phyloP scores from a whole-genome alignment of 495 filamentous ascomycete species.

The Beverwykella pulmonaria region DNA sequence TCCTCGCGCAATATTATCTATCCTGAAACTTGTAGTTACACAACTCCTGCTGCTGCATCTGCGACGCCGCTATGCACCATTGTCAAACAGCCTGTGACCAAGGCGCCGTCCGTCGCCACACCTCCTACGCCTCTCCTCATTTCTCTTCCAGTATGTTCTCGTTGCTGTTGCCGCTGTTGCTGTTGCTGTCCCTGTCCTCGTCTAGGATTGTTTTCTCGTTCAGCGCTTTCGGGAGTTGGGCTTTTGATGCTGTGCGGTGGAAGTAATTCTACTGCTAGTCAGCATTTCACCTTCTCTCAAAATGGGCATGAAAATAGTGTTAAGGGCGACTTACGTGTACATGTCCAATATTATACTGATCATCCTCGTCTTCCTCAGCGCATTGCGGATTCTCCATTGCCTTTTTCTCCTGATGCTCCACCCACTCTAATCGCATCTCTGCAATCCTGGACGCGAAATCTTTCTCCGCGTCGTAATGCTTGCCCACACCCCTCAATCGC shows the following conservation, averaged over 20 bases:
- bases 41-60: background rate
- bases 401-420: conserved; percentile 54
- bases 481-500: conserved; percentile 67
- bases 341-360: conserved; percentile 47
- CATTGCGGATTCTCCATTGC: conserved; percentile 53
- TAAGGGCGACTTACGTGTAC: background rate
- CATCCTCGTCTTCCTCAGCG: conserved; percentile 41
- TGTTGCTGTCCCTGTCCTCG: background rate
- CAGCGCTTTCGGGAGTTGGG: background rate
- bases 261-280: background rate
- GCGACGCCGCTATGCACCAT: conserved; percentile 10
- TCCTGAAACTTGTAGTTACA: background rate
- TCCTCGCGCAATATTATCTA: background rate
- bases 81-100: conserved; percentile 2
- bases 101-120: background rate
- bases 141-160: background rate
- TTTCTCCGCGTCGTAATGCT: conserved; percentile 74
- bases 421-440: conserved; percentile 74
- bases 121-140: background rate
- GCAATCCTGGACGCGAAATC: conserved; percentile 79
- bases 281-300: background rate
- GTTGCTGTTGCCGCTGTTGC: conserved; percentile 1
- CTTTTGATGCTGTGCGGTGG: background rate
- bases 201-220: background rate
- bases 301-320: background rate